Percentiles rank a stretch among this genome's conserved stretches.
Evolutionary conservation across 2,329 filamentous ascomycete species (phyloP).

Genomic region (Neodidymelliopsis sp.): DNA sequence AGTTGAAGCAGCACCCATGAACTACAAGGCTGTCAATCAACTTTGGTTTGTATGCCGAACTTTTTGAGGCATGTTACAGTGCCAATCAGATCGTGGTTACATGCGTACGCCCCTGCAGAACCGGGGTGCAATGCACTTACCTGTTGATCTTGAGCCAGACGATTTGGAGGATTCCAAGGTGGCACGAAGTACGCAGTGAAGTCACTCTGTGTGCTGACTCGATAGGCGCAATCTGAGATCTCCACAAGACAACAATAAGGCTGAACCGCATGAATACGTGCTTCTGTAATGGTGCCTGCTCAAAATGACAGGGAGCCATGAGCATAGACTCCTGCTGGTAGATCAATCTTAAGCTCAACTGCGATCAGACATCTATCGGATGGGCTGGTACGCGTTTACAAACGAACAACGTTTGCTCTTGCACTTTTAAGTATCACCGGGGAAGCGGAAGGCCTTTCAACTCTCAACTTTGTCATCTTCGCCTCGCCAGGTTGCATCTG

Average conservation of each 20-base stretch:
- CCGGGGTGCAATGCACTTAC: neutral
- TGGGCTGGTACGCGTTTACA: neutral
- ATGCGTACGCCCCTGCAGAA: neutral
- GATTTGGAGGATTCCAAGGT: neutral
- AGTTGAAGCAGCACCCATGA: slow-evolving; percentile 1
- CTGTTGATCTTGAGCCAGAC: neutral
- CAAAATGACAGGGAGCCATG: too few relatives aligned
- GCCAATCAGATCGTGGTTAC: slow-evolving; percentile 1
- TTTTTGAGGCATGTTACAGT: neutral
- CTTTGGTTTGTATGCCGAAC: slow-evolving; percentile 4
- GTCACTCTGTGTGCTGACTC: neutral
- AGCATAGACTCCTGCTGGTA: too few relatives aligned
- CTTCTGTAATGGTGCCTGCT: too few relatives aligned
- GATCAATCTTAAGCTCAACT: neutral
- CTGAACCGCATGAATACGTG: too few relatives aligned
- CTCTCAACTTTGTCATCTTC: neutral
- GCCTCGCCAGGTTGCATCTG: slow-evolving; percentile 1
- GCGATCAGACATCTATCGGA: neutral
- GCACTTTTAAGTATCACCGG: neutral
- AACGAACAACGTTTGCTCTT: neutral
- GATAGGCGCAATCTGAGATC: neutral
- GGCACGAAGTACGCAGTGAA: neutral
- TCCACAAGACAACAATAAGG: neutral
- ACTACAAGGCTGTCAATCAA: neutral
- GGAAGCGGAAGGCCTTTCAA: slow-evolving; percentile 10